These are phyloP conservation scores for Penicillium pancosmium DNA, from an alignment of 495 filamentous ascomycete genomes.

Conservation along the genomic window DNA sequence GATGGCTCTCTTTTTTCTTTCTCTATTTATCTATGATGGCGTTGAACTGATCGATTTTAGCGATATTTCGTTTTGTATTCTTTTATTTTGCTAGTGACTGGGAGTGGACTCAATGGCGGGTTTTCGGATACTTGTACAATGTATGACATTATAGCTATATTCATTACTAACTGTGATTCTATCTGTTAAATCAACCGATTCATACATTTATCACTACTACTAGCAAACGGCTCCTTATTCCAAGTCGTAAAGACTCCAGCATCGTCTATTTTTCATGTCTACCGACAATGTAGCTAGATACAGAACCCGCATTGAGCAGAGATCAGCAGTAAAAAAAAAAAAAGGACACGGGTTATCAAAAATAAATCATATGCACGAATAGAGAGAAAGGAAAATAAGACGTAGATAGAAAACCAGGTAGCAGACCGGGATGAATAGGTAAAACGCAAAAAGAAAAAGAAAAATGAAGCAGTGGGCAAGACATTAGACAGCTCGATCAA, in stretches of 20 bases:
- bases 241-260: slow-evolving; percentile 11
- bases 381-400: slow-evolving; percentile 11
- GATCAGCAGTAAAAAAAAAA: slow-evolving; percentile 12
- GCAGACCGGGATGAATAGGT: slow-evolving; percentile 1
- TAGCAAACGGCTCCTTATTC: not conserved
- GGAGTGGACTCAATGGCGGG: too few relatives aligned
- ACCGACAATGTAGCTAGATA: slow-evolving; percentile 28
- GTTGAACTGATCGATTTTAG: not conserved
- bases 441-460: slow-evolving; percentile 10
- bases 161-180: too few relatives aligned
- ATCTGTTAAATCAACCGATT: too few relatives aligned
- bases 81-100: too few relatives aligned
- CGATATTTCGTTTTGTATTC: not conserved
- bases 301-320: slow-evolving; percentile 14
- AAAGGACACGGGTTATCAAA: slow-evolving; percentile 6
- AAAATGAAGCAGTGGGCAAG: slow-evolving; percentile 16
- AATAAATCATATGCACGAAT: slow-evolving; percentile 23
- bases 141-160: too few relatives aligned
- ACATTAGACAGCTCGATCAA: not conserved
- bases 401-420: not conserved
- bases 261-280: slow-evolving; percentile 29
- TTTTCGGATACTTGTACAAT: too few relatives aligned
- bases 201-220: not conserved
- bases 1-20: too few relatives aligned
- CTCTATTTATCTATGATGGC: too few relatives aligned